A percentile compares a stretch with the other conserved stretches of the same genome.
Conservation (phyloP, 495 filamentous ascomycete species). For the Bombardia bombarda region DNA sequence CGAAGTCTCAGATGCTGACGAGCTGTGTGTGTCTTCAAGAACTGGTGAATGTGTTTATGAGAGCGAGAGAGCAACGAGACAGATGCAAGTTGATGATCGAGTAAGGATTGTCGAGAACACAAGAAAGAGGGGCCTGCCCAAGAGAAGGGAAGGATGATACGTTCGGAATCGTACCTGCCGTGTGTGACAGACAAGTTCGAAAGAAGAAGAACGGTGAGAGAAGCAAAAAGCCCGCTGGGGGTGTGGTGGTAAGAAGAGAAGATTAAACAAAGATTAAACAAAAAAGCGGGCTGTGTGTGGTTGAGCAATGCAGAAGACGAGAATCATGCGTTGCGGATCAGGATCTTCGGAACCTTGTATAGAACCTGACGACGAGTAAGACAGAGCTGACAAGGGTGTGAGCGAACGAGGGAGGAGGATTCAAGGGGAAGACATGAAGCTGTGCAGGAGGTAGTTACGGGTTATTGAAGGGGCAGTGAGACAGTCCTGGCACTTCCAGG, state of each 20-base stretch:
- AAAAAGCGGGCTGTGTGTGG: no score
- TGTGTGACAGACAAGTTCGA: constrained; percentile 5
- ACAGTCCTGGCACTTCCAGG: background rate
- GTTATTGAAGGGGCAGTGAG: background rate
- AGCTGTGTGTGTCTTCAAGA: background rate
- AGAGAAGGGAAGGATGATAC: constrained; percentile 14
- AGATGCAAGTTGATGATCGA: constrained; percentile 1
- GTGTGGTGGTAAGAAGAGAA: no score
- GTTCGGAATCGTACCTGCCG: constrained; percentile 7
- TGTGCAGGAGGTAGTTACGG: no score
- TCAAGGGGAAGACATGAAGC: background rate
- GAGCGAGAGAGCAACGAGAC: no score
- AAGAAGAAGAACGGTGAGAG: constrained; percentile 8
- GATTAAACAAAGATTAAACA: constrained; percentile 14
- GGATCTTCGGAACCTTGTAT: background rate
- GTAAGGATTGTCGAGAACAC: background rate
- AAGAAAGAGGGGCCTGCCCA: constrained; percentile 21
- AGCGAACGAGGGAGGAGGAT: background rate
- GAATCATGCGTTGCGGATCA: no score
- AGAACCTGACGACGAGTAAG: background rate
- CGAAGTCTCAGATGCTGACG: background rate
- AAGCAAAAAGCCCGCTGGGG: no score
- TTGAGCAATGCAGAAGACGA: no score
- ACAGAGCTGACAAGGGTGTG: background rate
- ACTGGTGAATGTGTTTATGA: no score